Base-by-base conservation (phyloP, 176 grass and related monocot genomes). In the Zoysia japonica region DNA sequence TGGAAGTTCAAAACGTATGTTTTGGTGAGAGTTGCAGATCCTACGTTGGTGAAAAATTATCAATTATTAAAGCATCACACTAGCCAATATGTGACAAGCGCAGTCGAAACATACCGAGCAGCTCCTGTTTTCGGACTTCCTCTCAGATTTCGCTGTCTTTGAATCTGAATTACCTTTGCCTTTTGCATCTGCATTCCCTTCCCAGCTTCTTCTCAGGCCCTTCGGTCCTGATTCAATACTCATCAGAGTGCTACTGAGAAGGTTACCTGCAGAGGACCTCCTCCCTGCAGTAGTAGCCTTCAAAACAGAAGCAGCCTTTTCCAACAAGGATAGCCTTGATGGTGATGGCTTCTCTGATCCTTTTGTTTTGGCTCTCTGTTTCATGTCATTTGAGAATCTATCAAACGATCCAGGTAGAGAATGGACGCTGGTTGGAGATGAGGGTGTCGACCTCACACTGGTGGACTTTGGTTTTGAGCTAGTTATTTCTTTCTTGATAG, bases 401-500 rank as follows among this genome's bases (percentile, higher is more conserved):
- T 88, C 96, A 73, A 95, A 91, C 41, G 85, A 91, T 65, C 76
- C 67, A n/a, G 92, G 96, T 62, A 99, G 82, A 85, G 96, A 99
- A 86, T 94, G 90, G 36, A 87, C 82, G 6, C 92, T 95, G 71
- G 86, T 95, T 5, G 92, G 96, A 51, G 92, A 93, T 44, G 85
- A 91, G 67, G 92, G 96, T 41, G 77, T 78, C 11, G 88, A 91
- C 50, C 80, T 88, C 61, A 73, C 82, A 61, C n/a, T 76, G 41
- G 68, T 73, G 2, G 83, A 70, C 75, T 83, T 93, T 11, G 63
- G 49, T 83, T 91, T 90, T 45, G 77, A 68, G 73, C 2, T 71
- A 28, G 41, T 39, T 40, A 53, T 28, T 9, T 73, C 73, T 79
- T 89, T 92, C 74, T 91, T 95, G 8, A 82, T 83, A 36, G 57